Conservation (phyloP, 2,329 filamentous ascomycete species). For the Arthrobotrys sinensis region DNA sequence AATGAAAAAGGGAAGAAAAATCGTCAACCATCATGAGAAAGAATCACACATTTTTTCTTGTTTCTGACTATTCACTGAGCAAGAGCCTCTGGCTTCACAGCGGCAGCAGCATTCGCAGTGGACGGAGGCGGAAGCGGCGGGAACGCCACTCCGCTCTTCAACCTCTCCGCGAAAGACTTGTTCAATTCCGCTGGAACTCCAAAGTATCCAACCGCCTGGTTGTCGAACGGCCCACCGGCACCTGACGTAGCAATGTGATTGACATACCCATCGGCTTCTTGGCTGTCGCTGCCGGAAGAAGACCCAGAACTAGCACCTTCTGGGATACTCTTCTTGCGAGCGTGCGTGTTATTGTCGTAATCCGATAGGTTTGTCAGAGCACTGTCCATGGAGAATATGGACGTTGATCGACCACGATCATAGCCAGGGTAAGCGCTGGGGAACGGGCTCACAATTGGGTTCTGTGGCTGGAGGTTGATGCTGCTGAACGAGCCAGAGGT, state of each 20-base stretch:
- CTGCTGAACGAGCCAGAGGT: slow-evolving; percentile 62
- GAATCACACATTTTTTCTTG: slow-evolving; percentile 20
- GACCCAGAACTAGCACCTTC: slow-evolving; percentile 50
- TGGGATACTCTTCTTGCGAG: slow-evolving; percentile 58
- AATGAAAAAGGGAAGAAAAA: slow-evolving; percentile 36
- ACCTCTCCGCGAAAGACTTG: slow-evolving; percentile 50
- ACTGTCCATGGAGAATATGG: slow-evolving; percentile 64
- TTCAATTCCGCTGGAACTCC: slow-evolving; percentile 31
- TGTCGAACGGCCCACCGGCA: slow-evolving; percentile 30
- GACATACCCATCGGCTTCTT: slow-evolving; percentile 51
- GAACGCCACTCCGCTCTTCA: slow-evolving; percentile 55
- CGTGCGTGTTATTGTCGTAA: slow-evolving; percentile 53
- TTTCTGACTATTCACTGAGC: slow-evolving; percentile 32
- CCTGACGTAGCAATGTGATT: slow-evolving; percentile 42
- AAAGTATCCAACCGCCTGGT: slow-evolving; percentile 40
- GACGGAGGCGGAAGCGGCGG: slow-evolving; percentile 53
- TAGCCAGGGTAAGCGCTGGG: slow-evolving; percentile 43
- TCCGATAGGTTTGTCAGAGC: slow-evolving; percentile 64
- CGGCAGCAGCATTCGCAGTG: slow-evolving; percentile 24
- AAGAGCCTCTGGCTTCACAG: slow-evolving; percentile 46
- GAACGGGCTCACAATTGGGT: slow-evolving; percentile 55
- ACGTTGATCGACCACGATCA: slow-evolving; percentile 63
- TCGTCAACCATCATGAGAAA: slow-evolving; percentile 33
- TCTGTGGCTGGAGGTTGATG: slow-evolving; percentile 58
- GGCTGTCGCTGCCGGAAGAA: slow-evolving; percentile 58